Evolutionary conservation across 2,329 filamentous ascomycete genomes (phyloP).

Genomic region (Akanthomyces lecanii): DNA sequence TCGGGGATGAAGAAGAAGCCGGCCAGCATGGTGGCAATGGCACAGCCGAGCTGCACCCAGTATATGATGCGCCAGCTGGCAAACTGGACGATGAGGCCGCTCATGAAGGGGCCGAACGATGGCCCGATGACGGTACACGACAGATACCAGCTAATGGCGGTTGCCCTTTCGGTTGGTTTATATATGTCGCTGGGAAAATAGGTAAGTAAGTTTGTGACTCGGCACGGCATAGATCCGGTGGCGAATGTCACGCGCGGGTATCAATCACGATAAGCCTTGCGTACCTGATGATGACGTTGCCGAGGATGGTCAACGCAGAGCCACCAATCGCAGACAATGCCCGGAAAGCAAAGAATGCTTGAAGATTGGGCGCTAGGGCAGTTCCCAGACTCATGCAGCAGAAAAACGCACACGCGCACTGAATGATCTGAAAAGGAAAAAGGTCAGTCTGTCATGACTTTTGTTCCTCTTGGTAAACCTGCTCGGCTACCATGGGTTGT

Average conservation of each 20-base stretch:
- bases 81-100: constrained; percentile 74
- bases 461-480: not conserved
- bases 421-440: constrained; percentile 28
- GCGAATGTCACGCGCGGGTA: too few species aligned
- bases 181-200: constrained; percentile 50
- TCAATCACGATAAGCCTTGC: constrained; percentile 22
- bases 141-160: constrained; percentile 69
- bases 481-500: not conserved
- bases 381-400: constrained; percentile 67
- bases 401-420: constrained; percentile 60
- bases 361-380: constrained; percentile 66
- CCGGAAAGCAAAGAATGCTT: constrained; percentile 69
- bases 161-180: constrained; percentile 63
- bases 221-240: too few species aligned
- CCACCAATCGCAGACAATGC: constrained; percentile 72
- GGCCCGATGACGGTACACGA: constrained; percentile 69
- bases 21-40: constrained; percentile 53
- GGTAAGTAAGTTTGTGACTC: constrained; percentile 18
- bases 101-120: constrained; percentile 64
- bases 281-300: constrained; percentile 62
- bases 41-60: constrained; percentile 69
- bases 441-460: not conserved
- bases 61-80: constrained; percentile 70
- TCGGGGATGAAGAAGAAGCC: constrained; percentile 67
- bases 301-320: constrained; percentile 69